Conservation (phyloP, 1,284 basidiomycete genomes). For the Tetrapyrgos nigripes region DNA sequence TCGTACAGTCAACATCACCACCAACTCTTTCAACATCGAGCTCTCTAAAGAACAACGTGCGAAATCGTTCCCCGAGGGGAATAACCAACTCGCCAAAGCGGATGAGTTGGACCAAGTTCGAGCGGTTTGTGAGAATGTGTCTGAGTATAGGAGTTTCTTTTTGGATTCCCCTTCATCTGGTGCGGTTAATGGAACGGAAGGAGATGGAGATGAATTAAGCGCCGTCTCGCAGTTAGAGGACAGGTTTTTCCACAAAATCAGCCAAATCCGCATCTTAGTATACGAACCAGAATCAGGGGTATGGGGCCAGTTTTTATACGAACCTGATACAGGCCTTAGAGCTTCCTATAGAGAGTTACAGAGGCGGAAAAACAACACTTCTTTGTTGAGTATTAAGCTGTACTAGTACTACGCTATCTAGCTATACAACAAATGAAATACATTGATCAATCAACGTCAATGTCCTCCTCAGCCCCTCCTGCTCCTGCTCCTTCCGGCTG, state of each 20-base stretch:
- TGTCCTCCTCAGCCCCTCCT: no score
- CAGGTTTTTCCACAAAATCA: conserved; percentile 94
- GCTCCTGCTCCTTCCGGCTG: no score
- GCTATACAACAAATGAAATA: no score
- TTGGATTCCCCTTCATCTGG: conserved; percentile 53
- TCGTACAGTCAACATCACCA: conserved; percentile 97
- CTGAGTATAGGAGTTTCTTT: conserved; percentile 94
- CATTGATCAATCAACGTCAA: no score
- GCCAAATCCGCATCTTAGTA: conserved; percentile 93
- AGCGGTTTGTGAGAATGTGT: conserved; percentile 84
- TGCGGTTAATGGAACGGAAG: conserved; percentile 39
- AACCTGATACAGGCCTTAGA: no score
- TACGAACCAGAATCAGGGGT: conserved; percentile 92
- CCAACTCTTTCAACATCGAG: conserved; percentile 98
- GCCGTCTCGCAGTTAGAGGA: conserved; percentile 85
- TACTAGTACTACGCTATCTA: no score
- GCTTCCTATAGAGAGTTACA: no score
- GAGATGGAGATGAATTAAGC: conserved; percentile 58
- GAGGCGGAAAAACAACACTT: no score
- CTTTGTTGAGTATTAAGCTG: no score
- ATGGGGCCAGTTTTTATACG: no score
- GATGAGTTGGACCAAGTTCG: conserved; percentile 97
- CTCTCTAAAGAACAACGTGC: conserved; percentile 96
- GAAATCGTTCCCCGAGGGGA: conserved; percentile 95
- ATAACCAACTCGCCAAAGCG: conserved; percentile 92